phyloP scores from a whole-genome alignment of 2,329 filamentous ascomycete genomes.

The Balansia obtecta region DNA sequence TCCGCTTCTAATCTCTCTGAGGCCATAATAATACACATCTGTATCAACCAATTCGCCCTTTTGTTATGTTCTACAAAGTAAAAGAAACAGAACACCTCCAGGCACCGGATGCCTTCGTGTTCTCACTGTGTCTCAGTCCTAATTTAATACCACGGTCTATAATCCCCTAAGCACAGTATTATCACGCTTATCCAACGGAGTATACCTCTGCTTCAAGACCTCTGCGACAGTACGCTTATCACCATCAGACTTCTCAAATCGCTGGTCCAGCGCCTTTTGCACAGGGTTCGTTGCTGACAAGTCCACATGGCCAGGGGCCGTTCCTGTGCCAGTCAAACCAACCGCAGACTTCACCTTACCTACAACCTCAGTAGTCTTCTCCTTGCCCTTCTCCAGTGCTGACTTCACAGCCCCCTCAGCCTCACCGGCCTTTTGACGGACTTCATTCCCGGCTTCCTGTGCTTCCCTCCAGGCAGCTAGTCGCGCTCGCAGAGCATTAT shows the following conservation, averaged over 20 bases:
- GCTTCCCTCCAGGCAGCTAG: conserved; percentile 14
- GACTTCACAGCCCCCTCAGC: conserved; percentile 25
- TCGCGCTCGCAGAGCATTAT: conserved; percentile 16
- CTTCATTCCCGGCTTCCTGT: conserved; percentile 10
- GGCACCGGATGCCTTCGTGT: not conserved
- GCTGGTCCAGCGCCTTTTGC: conserved; percentile 37
- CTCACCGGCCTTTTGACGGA: conserved; percentile 18
- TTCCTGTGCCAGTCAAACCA: conserved; percentile 16
- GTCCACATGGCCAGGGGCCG: conserved; percentile 6
- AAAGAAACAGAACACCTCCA: no score
- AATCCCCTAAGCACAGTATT: conserved; percentile 30
- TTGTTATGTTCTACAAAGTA: not conserved
- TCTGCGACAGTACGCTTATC: conserved; percentile 39
- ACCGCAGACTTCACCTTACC: conserved; percentile 25
- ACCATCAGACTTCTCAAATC: conserved; percentile 32
- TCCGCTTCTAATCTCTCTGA: not conserved
- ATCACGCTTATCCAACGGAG: conserved; percentile 32
- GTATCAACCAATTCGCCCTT: not conserved
- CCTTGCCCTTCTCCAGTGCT: conserved; percentile 27
- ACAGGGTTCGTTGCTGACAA: conserved; percentile 22
- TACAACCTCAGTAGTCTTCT: conserved; percentile 28
- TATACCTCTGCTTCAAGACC: conserved; percentile 42
- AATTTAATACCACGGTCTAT: conserved; percentile 11
- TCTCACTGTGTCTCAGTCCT: not conserved
- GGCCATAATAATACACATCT: not conserved